phyloP scores from a whole-genome alignment of 371 early-diverging fungal species.

The Funneliformis caledonium region DNA sequence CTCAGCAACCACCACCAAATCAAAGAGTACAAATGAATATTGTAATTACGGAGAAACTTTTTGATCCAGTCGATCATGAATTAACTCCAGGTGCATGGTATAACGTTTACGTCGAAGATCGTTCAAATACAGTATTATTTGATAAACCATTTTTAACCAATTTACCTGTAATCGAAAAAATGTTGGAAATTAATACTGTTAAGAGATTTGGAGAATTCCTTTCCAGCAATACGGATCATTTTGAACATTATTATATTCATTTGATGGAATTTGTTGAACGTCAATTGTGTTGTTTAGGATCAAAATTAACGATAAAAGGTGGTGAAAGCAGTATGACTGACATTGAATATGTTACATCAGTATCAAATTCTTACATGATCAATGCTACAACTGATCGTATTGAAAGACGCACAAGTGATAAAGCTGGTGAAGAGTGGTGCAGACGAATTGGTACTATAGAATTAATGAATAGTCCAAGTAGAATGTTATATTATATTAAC shows the following conservation, averaged over 20 bases:
- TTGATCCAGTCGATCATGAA: conserved; percentile 41
- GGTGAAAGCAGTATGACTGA: not conserved
- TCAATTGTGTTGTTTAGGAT: not conserved
- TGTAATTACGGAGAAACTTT: conserved; percentile 28
- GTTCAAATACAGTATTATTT: conserved; percentile 24
- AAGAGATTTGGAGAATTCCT: conserved; percentile 12
- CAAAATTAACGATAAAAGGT: not conserved
- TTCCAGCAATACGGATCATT: not conserved
- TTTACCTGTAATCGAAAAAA: not conserved
- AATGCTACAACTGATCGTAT: not conserved
- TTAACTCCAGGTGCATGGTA: conserved; percentile 42
- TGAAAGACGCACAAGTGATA: conserved; percentile 14
- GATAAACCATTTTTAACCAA: conserved; percentile 10
- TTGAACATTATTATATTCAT: conserved; percentile 26
- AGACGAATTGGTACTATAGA: not conserved
- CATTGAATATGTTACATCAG: not conserved
- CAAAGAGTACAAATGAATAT: conserved; percentile 39
- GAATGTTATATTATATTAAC: conserved; percentile 37
- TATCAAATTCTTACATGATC: not conserved
- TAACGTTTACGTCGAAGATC: conserved; percentile 42
- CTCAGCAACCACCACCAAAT: conserved; percentile 41
- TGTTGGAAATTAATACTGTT: not conserved
- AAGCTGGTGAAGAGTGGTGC: conserved; percentile 37
- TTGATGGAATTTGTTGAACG: conserved; percentile 14
- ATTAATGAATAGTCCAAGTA: conserved; percentile 38